These are phyloP conservation scores for Pascua sp. DNA, from an alignment of 1,284 basidiomycete genomes.

Conservation along the genomic window DNA sequence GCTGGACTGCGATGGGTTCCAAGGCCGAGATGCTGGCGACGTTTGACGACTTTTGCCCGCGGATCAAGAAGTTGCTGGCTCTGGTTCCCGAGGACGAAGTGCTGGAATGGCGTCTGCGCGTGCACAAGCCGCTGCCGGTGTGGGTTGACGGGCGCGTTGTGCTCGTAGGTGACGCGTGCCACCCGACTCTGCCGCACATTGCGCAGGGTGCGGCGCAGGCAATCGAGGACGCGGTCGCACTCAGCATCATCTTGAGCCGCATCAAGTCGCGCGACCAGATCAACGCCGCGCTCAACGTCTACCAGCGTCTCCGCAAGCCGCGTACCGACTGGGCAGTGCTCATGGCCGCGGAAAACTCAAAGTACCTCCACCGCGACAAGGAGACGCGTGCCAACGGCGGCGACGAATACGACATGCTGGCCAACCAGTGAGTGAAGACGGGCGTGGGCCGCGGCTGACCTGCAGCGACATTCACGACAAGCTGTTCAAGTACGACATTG, in stretches of 20 bases:
- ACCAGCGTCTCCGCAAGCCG: constrained; percentile 45
- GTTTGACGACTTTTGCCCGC: constrained; percentile 40
- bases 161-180: constrained; percentile 38
- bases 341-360: constrained; percentile 41
- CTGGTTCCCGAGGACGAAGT: constrained; percentile 43
- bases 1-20: constrained; percentile 45
- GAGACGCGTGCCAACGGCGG: constrained; percentile 11
- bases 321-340: constrained; percentile 45
- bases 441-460: not conserved
- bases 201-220: constrained; percentile 48
- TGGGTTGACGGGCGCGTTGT: constrained; percentile 40
- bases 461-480: constrained; percentile 24
- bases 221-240: constrained; percentile 44
- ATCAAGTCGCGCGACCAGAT: constrained; percentile 40
- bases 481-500: constrained; percentile 27
- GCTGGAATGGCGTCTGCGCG: constrained; percentile 46
- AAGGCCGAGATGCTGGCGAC: constrained; percentile 39
- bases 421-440: too few species aligned
- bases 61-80: constrained; percentile 40
- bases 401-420: too few species aligned
- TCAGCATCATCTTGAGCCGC: constrained; percentile 41
- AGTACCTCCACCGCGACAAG: constrained; percentile 37
- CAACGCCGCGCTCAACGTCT: constrained; percentile 35
- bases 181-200: constrained; percentile 40
- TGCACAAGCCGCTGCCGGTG: constrained; percentile 37